phyloP scores from a whole-genome alignment of 2,329 filamentous ascomycete species.

The Chrysoporthe austroafricana region DNA sequence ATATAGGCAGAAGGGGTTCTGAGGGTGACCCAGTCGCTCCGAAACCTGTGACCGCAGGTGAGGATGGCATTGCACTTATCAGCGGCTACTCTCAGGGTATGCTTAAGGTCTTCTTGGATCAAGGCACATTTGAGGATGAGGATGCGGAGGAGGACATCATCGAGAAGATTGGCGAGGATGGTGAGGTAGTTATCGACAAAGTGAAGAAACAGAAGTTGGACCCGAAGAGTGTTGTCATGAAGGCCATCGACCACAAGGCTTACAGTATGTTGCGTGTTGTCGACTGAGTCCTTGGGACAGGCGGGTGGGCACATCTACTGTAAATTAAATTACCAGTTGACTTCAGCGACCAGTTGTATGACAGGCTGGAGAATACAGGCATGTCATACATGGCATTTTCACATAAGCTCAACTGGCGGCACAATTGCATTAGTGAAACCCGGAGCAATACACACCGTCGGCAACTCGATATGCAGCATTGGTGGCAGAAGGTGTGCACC shows the following conservation, averaged over 20 bases:
- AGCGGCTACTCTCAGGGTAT: slow-evolving; percentile 61
- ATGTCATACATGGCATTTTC: neutral
- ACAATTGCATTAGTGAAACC: neutral
- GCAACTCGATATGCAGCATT: neutral
- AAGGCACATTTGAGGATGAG: slow-evolving; percentile 47
- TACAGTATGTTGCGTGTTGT: slow-evolving; percentile 60
- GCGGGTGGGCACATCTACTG: neutral
- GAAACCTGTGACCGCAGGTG: slow-evolving; percentile 53
- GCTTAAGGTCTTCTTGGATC: slow-evolving; percentile 61
- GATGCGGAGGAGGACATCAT: slow-evolving; percentile 38
- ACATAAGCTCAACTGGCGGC: neutral
- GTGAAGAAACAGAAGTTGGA: slow-evolving; percentile 47
- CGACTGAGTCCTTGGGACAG: slow-evolving; percentile 43
- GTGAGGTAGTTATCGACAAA: slow-evolving; percentile 32
- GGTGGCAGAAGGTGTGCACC: neutral
- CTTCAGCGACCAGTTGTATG: neutral
- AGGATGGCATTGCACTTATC: slow-evolving; percentile 53
- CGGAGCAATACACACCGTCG: neutral
- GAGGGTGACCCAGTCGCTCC: slow-evolving; percentile 40
- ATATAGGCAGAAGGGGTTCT: neutral
- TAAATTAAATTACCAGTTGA: neutral
- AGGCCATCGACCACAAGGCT: slow-evolving; percentile 56
- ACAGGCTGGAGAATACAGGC: neutral
- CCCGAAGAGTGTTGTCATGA: slow-evolving; percentile 49
- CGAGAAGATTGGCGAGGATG: slow-evolving; percentile 36